Evolutionary conservation across 768 basidiomycete species (phyloP).

Genomic region (Thelephora aurantiotincta): DNA sequence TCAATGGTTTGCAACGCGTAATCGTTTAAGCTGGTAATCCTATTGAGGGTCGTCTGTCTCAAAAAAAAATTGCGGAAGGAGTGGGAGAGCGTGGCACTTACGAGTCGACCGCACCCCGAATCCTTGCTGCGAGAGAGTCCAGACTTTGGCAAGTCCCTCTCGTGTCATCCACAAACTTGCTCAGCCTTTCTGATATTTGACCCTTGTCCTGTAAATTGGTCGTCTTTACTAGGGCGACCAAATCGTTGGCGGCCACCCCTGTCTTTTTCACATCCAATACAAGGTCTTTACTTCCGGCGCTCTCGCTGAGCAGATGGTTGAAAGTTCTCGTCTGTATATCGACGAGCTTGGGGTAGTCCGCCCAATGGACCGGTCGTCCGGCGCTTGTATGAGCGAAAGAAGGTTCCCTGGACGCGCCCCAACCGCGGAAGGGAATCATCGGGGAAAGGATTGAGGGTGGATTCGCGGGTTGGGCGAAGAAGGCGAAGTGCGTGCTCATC

Average conservation of each 20-base stretch:
- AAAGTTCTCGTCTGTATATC: conserved; percentile 48
- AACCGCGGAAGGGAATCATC: no score
- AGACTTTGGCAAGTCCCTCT: conserved; percentile 44
- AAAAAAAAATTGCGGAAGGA: no score
- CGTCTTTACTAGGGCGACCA: conserved; percentile 43
- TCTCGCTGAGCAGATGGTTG: conserved; percentile 45
- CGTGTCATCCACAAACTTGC: conserved; percentile 44
- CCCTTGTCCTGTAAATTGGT: conserved; percentile 53
- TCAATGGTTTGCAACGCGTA: conserved; percentile 50
- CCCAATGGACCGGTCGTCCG: conserved; percentile 18
- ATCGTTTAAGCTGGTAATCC: conserved; percentile 63
- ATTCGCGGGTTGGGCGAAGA: conserved; percentile 40
- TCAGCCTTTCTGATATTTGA: conserved; percentile 34
- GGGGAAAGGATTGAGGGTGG: no score
- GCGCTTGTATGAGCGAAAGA: no score
- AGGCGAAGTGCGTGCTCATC: conserved; percentile 28
- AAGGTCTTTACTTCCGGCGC: conserved; percentile 41
- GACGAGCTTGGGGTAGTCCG: conserved; percentile 48
- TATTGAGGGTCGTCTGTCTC: conserved; percentile 18
- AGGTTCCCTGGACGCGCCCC: no score
- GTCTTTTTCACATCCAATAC: conserved; percentile 61
- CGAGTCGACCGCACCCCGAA: conserved; percentile 64
- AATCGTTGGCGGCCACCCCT: conserved; percentile 62
- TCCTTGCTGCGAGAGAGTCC: conserved; percentile 46
- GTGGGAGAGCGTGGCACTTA: conserved; percentile 19